Evolutionary conservation across 2,329 filamentous ascomycete species (phyloP), one percentile per base, ranked within the genome.

Genomic region (Calonectria hongkongensis): DNA sequence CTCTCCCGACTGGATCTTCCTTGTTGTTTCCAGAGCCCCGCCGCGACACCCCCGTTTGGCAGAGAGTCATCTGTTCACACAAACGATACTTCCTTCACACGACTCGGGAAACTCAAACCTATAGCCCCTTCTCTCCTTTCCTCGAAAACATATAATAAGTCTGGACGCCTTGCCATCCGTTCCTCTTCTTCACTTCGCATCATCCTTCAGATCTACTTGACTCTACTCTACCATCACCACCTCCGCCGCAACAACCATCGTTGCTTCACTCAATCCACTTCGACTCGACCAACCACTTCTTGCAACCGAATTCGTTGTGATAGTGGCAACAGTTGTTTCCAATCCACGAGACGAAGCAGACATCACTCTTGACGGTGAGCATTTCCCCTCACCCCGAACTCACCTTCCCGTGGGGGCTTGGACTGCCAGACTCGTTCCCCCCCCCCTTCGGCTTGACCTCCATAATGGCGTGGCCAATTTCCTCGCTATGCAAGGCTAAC

Each of bases 401-500:
- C 43, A 25, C 67, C 16, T 28, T 13, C 15, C 25, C 18, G 39
- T 36, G 21, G 25, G 9, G 45, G 36, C 25, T 27, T 16, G 48
- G n/a, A 33, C 41, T 41, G 41, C 27, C 60, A 39, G 66, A 43
- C 30, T 48, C 36, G 16, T 27, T 21, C 21, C 21, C 21, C 21
- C 21, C 21, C 51, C n/a, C 27, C 18, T 15, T 54, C 30, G 10
- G 33, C 33, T 30, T n/a, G 25, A 15, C 50, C 65, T 54, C n/a
- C 9, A 12, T 54, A 13, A n/a, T 56, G 43, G 51, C 48, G 50
- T 62, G 51, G 43, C 43, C n/a, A 39, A 62, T 60, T 65, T 73
- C 27, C 66, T 21, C 72, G 67, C 66, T 63, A 75, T 78, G 73
- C 75, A 76, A 78, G 73, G 76, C 78, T 79, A 78, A 79, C 76